Percentiles rank a stretch among this genome's conserved stretches.
Evolutionary conservation across 1,139 yeast species (phyloP).

Genomic region (Yueomyces sp.): DNA sequence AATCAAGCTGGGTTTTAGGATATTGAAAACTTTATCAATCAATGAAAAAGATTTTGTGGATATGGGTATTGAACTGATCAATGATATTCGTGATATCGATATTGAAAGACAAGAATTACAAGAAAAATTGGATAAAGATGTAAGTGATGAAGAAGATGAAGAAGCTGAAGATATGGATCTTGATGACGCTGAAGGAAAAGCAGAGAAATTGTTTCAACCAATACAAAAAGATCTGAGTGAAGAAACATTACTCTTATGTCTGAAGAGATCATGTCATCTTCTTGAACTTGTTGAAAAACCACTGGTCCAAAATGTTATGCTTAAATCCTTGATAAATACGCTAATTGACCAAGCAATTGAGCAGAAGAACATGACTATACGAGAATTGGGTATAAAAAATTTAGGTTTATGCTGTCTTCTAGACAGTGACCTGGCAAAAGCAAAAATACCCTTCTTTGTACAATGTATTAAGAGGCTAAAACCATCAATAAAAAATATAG

Average conservation of each 20-base stretch:
- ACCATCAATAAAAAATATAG: slow-evolving; percentile 40
- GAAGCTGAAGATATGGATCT: slow-evolving; percentile 25
- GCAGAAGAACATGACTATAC: slow-evolving; percentile 43
- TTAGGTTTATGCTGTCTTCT: slow-evolving; percentile 70
- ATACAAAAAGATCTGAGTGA: slow-evolving; percentile 16
- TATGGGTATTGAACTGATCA: slow-evolving; percentile 74
- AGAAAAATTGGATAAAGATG: slow-evolving; percentile 2
- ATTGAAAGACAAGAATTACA: slow-evolving; percentile 27
- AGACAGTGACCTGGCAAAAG: slow-evolving; percentile 51
- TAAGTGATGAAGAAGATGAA: slow-evolving; percentile 8
- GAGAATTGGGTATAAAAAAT: slow-evolving; percentile 62
- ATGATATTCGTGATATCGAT: slow-evolving; percentile 70
- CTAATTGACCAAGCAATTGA: slow-evolving; percentile 76
- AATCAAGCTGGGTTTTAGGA: slow-evolving; percentile 46
- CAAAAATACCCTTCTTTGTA: slow-evolving; percentile 49
- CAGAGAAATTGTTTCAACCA: neutral
- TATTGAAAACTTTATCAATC: slow-evolving; percentile 58
- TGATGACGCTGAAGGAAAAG: slow-evolving; percentile 23
- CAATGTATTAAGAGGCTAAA: slow-evolving; percentile 53
- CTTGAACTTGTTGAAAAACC: slow-evolving; percentile 58
- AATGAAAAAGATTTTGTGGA: slow-evolving; percentile 76
- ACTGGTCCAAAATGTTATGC: slow-evolving; percentile 49
- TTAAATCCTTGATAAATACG: slow-evolving; percentile 62
- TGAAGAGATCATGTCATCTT: slow-evolving; percentile 58
- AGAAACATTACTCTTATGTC: slow-evolving; percentile 49